Evolutionary conservation across 306 rosid species (phyloP), one percentile per base, ranked within the genome.

Genomic region (Gillenia trifoliata): DNA sequence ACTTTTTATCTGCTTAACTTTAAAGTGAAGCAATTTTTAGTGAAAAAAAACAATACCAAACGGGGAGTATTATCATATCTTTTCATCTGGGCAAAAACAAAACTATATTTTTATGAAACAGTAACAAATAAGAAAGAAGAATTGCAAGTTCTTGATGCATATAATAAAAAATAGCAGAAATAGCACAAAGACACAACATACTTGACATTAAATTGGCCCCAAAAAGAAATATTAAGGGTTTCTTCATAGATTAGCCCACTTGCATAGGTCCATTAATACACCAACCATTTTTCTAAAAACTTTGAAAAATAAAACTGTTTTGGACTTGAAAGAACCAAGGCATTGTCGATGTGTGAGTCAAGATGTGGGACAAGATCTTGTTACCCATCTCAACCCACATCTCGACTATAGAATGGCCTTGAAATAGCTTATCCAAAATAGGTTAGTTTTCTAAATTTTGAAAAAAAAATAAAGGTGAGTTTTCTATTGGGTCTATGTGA

Each of bases 141-240:
- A 30, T 26, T 34, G 31, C 52, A 60, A n/a, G 57, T 45, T 30
- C 22, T 19, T 40, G 41, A 61, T 5, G 61, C 31, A n/a, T 50
- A 10, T 56, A 73, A 52, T 50, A 33, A 71, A 43, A 66, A 74
- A 72, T 4, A 31, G 30, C 71, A 66, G 52, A 60, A 50, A 22
- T 15, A 57, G 68, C 73, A 85, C 16, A 72, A 30, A 4, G 55
- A 56, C n/a, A 20, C 60, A 17, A 60, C 5, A n/a, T 64, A 70
- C 43, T 36, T 65, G 56, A 71, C 43, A 33, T 38, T 50, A 80
- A 56, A 54, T 17, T 57, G 54, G 62, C 49, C 36, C 33, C 29
- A 11, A 15, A 15, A 73, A 1, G 13, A 43, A 19, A 12, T 9
- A 20, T 74, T 49, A 31, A n/a, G n/a, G 20, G 9, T 59, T 26